phyloP scores from a whole-genome alignment of 1,284 basidiomycete species.

The Sanghuangporus baumii region DNA sequence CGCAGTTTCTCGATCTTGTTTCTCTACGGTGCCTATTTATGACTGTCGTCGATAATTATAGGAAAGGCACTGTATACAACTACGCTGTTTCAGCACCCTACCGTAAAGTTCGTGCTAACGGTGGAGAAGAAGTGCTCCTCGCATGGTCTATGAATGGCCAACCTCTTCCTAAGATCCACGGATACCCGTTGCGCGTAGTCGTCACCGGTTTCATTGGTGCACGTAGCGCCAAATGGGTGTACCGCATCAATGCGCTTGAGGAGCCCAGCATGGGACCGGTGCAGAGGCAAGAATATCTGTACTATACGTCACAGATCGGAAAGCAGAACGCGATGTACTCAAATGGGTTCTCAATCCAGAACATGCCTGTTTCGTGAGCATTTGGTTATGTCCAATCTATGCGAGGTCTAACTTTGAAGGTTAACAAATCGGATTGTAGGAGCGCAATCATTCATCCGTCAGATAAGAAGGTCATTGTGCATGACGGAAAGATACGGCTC shows the following conservation, averaged over 20 bases:
- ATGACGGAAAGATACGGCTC: slow-evolving; percentile 42
- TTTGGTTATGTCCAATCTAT: not conserved
- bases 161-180: slow-evolving; percentile 49
- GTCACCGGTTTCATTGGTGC: slow-evolving; percentile 57
- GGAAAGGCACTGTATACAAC: slow-evolving; percentile 45
- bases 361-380: slow-evolving; percentile 53
- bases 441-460: slow-evolving; percentile 44
- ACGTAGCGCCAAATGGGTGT: slow-evolving; percentile 52
- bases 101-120: slow-evolving; percentile 41
- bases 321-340: slow-evolving; percentile 47
- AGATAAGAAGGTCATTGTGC: slow-evolving; percentile 44
- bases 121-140: slow-evolving; percentile 44
- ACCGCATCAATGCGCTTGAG: slow-evolving; percentile 44
- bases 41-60: slow-evolving; percentile 18
- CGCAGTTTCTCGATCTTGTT: slow-evolving; percentile 12
- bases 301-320: slow-evolving; percentile 44
- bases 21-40: not conserved
- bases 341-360: slow-evolving; percentile 48
- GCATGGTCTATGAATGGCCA: slow-evolving; percentile 58
- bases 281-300: slow-evolving; percentile 49
- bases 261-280: slow-evolving; percentile 48
- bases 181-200: slow-evolving; percentile 48
- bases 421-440: slow-evolving; percentile 26
- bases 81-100: slow-evolving; percentile 51
- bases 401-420: not conserved